Conservation (phyloP, 768 basidiomycete genomes). For the Cubamyces sp. region DNA sequence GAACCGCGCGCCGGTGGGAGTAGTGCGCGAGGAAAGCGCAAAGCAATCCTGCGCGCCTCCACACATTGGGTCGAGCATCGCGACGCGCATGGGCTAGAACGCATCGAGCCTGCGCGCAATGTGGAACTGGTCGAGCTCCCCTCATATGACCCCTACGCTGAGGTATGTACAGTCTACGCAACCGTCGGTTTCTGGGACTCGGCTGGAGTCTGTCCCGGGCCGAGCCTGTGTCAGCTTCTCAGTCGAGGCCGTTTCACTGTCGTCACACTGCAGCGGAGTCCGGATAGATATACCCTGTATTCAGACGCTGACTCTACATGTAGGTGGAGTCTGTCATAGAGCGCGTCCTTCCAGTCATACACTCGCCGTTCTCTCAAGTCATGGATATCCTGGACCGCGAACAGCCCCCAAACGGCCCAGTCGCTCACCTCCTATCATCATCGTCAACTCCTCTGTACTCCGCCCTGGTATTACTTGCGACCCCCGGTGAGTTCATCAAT, state of each 20-base stretch:
- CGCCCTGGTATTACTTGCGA: conserved; percentile 57
- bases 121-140: conserved; percentile 61
- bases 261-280: neutral
- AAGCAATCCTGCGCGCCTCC: conserved; percentile 53
- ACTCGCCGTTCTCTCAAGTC: conserved; percentile 58
- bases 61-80: conserved; percentile 75
- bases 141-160: conserved; percentile 45
- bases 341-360: conserved; percentile 49
- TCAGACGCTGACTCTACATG: neutral
- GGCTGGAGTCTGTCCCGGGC: too few relatives aligned
- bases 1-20: conserved; percentile 41
- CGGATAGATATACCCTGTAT: too few relatives aligned
- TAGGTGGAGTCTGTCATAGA: conserved; percentile 29
- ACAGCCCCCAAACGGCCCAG: conserved; percentile 51
- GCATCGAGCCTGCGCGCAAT: conserved; percentile 65
- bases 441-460: conserved; percentile 62
- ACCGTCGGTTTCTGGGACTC: too few relatives aligned
- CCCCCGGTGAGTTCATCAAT: conserved; percentile 45
- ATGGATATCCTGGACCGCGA: conserved; percentile 57
- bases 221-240: too few relatives aligned
- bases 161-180: conserved; percentile 45
- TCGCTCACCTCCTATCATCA: conserved; percentile 60
- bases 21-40: conserved; percentile 12
- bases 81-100: conserved; percentile 67
- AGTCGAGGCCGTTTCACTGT: neutral